Base-by-base conservation (phyloP, 1,139 yeast genomes). In the Tardiomyces blankii region DNA sequence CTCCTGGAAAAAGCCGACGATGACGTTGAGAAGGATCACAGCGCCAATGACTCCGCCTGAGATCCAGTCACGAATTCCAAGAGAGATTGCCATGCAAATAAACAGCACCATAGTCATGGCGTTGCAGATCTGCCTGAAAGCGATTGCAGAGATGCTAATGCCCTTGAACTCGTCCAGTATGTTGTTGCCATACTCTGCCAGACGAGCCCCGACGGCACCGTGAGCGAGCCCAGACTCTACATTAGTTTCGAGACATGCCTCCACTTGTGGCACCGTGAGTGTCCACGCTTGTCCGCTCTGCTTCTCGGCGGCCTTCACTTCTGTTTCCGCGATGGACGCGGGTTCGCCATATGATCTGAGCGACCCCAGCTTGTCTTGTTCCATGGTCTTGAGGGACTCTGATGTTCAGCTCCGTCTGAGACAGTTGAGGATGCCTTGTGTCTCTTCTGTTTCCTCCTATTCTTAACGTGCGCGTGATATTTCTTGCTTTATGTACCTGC, bases 1-100 rank as follows among this genome's bases (percentile, higher is more conserved):
- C 60, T 82, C 88, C 62, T 84, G 93, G 51, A 77, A 64, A 46
- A 81, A 76, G 1, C 93, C 94, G 43, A 84, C 82, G 27, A 66
- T 65, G 43, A 83, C 79, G 60, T 84, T 84, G 51, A 84, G 70
- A 39, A 66, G 64, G 33, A 83, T 80, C 27, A 84, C 91, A 45
- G 77, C 81, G 1, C 78, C 81, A 59, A 84, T 81, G 30, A 84
- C 93, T 46, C 93, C 93, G 46, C 89, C 93, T 3, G 88, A 80
- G 48, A 83, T 84, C 82, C 86, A 83, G 64, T 83, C 93, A 48
- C 69, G 70, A 53, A 84, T 81, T n/a, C 85, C 89, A 43, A 83
- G 72, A 2, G 91, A 82, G 45, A 84, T 82, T 39, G 80, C 66
- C 87, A 82, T 79, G 27, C 91, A 80, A 45, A 82, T 80, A 43